Base-by-base conservation (phyloP, 1,139 yeast species). In the Casaregolazyma suthepensis region DNA sequence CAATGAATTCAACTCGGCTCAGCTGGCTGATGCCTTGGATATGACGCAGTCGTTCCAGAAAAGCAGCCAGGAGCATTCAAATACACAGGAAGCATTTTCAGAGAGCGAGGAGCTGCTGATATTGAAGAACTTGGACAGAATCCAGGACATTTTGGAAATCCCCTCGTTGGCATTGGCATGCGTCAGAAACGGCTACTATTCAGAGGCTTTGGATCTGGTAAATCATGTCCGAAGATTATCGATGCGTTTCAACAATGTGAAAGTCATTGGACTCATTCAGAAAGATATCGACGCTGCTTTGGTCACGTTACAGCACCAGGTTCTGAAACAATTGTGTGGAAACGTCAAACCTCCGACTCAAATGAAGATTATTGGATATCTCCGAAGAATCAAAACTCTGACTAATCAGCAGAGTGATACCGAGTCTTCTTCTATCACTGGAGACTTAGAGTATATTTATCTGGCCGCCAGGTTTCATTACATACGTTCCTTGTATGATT, bases 121-220 rank as follows among this genome's bases (percentile, higher is more conserved):
- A 9, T 70, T 87, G 46, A 75, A 80, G 42, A 84, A 86, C 59
- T 78, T 89, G 59, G 93, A 85, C 57, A 79, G 83, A 29, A 76
- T 90, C 10, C 80, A 87, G 57, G 96, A 88, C 62, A 77, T 90
- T 10, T 73, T 91, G 57, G 96, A 89, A 64, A 72, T 93, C 35
- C 98, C 98, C 0, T 78, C 94, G 1, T 69, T 91, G 52, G 83
- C 94, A 44, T 78, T 82, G 53, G 81, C 91, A n/a, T 88, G 97
- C 68, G 88, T 90, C 5, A 75, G 81, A 52, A 86, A 87, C 52
- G 96, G 96, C 0, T 87, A 87, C 65, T 93, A 90, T 66, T 87
- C 90, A 44, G 96, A 90, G 63, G 90, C 96, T 5, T 77, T 91
- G 40, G 96, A 88, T 60, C 79, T 87, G 17, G 83, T 89, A 17